A percentile compares a stretch with the other conserved stretches of the same genome.
These are phyloP conservation scores for Teratosphaeriaceae sp. DNA, from an alignment of 2,329 filamentous ascomycete species.

Conservation along the genomic window DNA sequence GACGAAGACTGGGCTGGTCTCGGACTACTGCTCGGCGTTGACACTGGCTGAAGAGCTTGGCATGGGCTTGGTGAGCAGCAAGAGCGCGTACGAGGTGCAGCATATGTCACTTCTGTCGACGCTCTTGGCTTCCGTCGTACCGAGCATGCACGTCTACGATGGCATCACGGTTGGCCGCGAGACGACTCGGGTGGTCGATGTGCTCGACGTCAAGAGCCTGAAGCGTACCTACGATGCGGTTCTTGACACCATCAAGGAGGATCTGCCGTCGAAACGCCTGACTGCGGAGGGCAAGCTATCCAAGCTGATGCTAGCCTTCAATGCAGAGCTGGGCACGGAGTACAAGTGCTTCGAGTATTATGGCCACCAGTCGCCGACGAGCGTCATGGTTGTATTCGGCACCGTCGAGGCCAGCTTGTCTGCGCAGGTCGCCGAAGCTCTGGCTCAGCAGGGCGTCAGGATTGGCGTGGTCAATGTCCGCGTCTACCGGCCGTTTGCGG, in stretches of 20 bases:
- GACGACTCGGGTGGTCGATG: conserved; percentile 74
- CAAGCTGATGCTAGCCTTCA: conserved; percentile 67
- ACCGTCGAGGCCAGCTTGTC: conserved; percentile 84
- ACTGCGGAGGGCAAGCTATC: conserved; percentile 66
- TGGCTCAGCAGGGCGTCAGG: conserved; percentile 66
- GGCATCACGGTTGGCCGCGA: conserved; percentile 77
- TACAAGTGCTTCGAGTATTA: conserved; percentile 93
- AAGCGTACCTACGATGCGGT: conserved; percentile 63
- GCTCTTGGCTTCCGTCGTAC: conserved; percentile 67
- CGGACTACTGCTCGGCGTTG: conserved; percentile 79
- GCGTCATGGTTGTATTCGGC: conserved; percentile 86
- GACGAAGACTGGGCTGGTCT: conserved; percentile 64
- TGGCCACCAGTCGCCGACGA: conserved; percentile 71
- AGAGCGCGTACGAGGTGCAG: conserved; percentile 84
- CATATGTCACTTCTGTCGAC: conserved; percentile 92
- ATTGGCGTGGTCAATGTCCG: conserved; percentile 87
- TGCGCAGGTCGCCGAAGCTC: conserved; percentile 67
- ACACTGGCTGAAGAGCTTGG: conserved; percentile 84
- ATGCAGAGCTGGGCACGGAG: conserved; percentile 85
- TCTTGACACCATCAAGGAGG: conserved; percentile 53
- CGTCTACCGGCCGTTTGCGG: conserved; percentile 89
- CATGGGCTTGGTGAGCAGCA: conserved; percentile 75
- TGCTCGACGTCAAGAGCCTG: conserved; percentile 65
- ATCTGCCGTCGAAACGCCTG: conserved; percentile 47
- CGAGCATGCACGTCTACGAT: conserved; percentile 85